Base-by-base conservation (phyloP, 1,284 basidiomycete species). In the Coniferiporia sulphurascens region DNA sequence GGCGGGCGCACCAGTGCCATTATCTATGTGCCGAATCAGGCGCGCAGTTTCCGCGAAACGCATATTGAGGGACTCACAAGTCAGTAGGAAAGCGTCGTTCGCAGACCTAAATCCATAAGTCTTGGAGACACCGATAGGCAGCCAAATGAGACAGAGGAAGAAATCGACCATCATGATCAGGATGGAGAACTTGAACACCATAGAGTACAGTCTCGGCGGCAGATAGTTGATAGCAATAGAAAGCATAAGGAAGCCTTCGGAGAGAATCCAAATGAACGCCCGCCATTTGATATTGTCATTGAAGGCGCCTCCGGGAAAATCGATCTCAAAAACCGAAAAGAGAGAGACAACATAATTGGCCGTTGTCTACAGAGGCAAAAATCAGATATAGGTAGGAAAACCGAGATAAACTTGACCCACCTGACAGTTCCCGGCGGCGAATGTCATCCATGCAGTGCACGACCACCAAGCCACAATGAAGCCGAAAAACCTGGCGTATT, bases 391-490 rank as follows among this genome's bases (percentile, higher is more conserved):
- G 22, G 34, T 43, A 52, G 38, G 54, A 22, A 12, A 21, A 48
- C n/a, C 10, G 41, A 9, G 12, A 61, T 49, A 4, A 21, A 7
- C 43, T 41, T 41, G 38, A 41, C 15, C 9, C 54, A 87, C 90
- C 74, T 92, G 89, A 62, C 87, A 91, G 68, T 91, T 92, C 45
- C 87, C 83, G 12, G 92, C 91, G 53, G 84, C 79, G 66, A 93
- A 93, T 0, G 91, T 93, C 82, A 92, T 92, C 92, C 92, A 94
- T 15, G 91, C 91, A 0, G 91, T 93, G 62, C 83, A 85, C 27
- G 89, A 80, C 91, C 91, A 93, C 89, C 89, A 93, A 49, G 91
- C 91, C 32, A 94, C 91, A 56, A 92, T 71, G 73, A 94, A 93
- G 1, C 90, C 92, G 64, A 92, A 83, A 71, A 93, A 87, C 45